These are phyloP conservation scores for Pseudognaphalium luteoalbum DNA, from an alignment of 129 eudicot species.

Conservation along the genomic window DNA sequence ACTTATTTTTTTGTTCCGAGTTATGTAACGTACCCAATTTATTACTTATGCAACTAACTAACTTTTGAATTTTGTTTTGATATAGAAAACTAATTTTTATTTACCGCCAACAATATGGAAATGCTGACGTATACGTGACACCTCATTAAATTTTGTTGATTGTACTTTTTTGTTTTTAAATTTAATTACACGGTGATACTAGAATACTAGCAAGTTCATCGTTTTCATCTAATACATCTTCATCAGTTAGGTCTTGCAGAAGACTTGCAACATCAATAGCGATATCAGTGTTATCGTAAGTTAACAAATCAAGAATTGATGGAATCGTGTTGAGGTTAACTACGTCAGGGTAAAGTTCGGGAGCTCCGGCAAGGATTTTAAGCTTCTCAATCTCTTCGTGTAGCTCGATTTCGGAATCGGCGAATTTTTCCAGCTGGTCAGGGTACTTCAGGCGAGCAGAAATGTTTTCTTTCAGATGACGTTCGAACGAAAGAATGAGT, in stretches of 20 bases:
- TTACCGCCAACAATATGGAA: no score
- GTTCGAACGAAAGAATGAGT: conserved; percentile 83
- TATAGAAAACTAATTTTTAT: no score
- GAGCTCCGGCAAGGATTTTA: conserved; percentile 87
- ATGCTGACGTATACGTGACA: no score
- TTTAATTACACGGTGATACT: no score
- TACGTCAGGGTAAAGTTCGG: conserved; percentile 84
- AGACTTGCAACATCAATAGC: conserved; percentile 72
- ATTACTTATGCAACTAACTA: no score
- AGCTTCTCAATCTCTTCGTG: conserved; percentile 91
- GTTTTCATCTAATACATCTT: conserved; percentile 76
- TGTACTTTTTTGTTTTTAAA: no score
- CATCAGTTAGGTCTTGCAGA: conserved; percentile 86
- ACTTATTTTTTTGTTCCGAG: no score
- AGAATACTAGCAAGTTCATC: conserved; percentile 66
- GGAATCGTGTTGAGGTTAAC: conserved; percentile 68
- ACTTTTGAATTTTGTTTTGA: no score
- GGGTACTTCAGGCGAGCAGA: conserved; percentile 97
- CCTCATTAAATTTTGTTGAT: no score
- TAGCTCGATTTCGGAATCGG: conserved; percentile 93
- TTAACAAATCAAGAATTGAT: conserved; percentile 58
- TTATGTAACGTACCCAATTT: no score
- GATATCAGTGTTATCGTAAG: conserved; percentile 84
- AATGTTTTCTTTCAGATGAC: conserved; percentile 88
- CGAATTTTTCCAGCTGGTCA: conserved; percentile 89